These are phyloP conservation scores for Ceratobasidium theobromae DNA, from an alignment of 1,284 basidiomycete species.

Conservation along the genomic window DNA sequence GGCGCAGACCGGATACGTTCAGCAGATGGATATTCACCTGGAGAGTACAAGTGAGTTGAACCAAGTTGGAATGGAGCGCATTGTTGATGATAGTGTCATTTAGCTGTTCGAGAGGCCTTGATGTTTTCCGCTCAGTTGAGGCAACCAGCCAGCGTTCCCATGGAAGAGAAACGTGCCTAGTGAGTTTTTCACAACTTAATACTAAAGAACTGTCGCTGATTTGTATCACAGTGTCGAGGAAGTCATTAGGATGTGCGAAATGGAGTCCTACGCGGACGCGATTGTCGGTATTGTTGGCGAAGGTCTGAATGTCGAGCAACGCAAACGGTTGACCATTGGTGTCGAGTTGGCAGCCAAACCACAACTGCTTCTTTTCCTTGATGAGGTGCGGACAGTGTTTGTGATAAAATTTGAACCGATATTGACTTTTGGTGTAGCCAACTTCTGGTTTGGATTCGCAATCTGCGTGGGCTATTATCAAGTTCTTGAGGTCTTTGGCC, in stretches of 20 bases:
- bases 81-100: slow-evolving; percentile 38
- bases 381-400: slow-evolving; percentile 54
- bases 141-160: slow-evolving; percentile 67
- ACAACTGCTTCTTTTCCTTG: slow-evolving; percentile 76
- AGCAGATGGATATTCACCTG: slow-evolving; percentile 81
- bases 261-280: slow-evolving; percentile 70
- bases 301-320: slow-evolving; percentile 63
- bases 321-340: slow-evolving; percentile 79
- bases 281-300: slow-evolving; percentile 70
- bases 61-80: neutral
- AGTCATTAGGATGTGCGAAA: slow-evolving; percentile 76
- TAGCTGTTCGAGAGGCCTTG: slow-evolving; percentile 78
- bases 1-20: slow-evolving; percentile 73
- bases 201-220: slow-evolving; percentile 40
- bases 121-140: slow-evolving; percentile 80
- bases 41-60: slow-evolving; percentile 51
- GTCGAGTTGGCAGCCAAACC: slow-evolving; percentile 83
- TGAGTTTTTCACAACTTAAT: slow-evolving; percentile 47
- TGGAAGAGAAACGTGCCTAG: slow-evolving; percentile 77
- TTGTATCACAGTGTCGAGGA: slow-evolving; percentile 68
- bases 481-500: slow-evolving; percentile 79
- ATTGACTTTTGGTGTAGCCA: slow-evolving; percentile 42
- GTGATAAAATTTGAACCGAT: neutral
- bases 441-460: slow-evolving; percentile 88
- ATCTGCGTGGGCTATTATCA: slow-evolving; percentile 83